phyloP scores from a whole-genome alignment of 2,329 filamentous ascomycete genomes.

The Sordariomycetes sp. region DNA sequence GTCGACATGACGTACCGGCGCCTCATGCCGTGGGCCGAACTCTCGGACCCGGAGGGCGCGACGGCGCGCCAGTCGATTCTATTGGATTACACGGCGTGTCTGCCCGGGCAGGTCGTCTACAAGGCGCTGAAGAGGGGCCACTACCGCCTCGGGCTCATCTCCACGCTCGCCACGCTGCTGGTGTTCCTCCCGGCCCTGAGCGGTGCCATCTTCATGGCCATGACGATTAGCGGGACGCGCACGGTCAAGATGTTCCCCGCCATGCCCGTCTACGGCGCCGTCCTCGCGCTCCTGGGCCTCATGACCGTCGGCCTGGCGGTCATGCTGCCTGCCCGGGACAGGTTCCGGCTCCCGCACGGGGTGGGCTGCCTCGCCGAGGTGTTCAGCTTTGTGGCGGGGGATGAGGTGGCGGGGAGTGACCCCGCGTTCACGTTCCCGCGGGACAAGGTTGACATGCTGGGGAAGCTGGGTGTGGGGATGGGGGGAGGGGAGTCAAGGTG shows the following conservation, averaged over 20 bases:
- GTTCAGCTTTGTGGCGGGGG: slow-evolving; percentile 60
- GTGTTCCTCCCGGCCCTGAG: slow-evolving; percentile 52
- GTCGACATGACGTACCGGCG: slow-evolving; percentile 53
- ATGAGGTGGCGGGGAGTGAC: slow-evolving; percentile 56
- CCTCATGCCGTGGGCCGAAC: slow-evolving; percentile 56
- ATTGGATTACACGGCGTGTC: slow-evolving; percentile 55
- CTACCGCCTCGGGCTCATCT: slow-evolving; percentile 50
- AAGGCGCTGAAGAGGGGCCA: slow-evolving; percentile 48
- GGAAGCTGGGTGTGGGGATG: slow-evolving; percentile 46
- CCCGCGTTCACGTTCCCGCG: slow-evolving; percentile 56
- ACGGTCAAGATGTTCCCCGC: slow-evolving; percentile 57
- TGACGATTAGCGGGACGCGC: slow-evolving; percentile 37
- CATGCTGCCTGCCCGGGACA: slow-evolving; percentile 45
- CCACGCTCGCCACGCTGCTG: slow-evolving; percentile 44
- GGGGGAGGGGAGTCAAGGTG: slow-evolving; percentile 34
- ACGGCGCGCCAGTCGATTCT: slow-evolving; percentile 51
- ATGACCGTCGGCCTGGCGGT: slow-evolving; percentile 52
- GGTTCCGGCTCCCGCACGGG: slow-evolving; percentile 58
- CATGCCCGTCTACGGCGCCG: slow-evolving; percentile 57
- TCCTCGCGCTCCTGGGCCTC: slow-evolving; percentile 59
- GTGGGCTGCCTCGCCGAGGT: slow-evolving; percentile 63
- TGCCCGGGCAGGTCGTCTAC: slow-evolving; percentile 46
- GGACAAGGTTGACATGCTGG: slow-evolving; percentile 55
- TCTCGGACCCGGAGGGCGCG: slow-evolving; percentile 42
- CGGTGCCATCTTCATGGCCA: slow-evolving; percentile 61